These are phyloP conservation scores for Spathaspora passalidarum DNA, from an alignment of 805 yeast genomes.

Conservation along the genomic window DNA sequence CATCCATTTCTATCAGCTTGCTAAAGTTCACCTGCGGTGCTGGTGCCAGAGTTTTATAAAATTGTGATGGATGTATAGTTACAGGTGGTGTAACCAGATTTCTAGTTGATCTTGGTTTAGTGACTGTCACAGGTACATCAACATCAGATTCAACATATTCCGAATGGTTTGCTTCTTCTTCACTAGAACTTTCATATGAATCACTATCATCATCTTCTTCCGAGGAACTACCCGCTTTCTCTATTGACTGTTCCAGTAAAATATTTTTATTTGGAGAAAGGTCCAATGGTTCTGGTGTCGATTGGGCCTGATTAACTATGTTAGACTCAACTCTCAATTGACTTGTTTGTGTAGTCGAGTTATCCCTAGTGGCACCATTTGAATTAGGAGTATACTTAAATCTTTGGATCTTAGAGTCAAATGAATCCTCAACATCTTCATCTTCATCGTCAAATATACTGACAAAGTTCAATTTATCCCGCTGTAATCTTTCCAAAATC, in stretches of 20 bases:
- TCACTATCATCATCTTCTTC: slow-evolving; percentile 2
- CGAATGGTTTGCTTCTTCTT: neutral
- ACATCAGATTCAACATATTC: neutral
- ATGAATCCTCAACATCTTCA: slow-evolving; percentile 6
- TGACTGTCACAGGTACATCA: no score
- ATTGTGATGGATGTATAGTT: neutral
- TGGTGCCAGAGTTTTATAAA: neutral
- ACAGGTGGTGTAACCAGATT: neutral
- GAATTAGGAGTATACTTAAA: slow-evolving; percentile 8
- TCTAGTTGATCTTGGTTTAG: neutral
- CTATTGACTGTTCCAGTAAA: neutral
- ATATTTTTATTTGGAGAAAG: neutral
- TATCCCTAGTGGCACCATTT: neutral
- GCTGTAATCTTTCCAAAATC: slow-evolving; percentile 6
- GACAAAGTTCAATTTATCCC: slow-evolving; percentile 6
- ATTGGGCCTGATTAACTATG: no score
- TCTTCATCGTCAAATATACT: slow-evolving; percentile 2
- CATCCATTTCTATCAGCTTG: no score
- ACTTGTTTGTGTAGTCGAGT: neutral
- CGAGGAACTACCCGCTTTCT: neutral
- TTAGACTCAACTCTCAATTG: neutral
- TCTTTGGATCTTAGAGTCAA: slow-evolving; percentile 3
- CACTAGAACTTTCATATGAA: neutral
- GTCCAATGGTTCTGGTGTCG: neutral
- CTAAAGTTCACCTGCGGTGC: no score